These are phyloP conservation scores for Monosporozyma servazzii DNA, from an alignment of 805 yeast species.

Conservation along the genomic window DNA sequence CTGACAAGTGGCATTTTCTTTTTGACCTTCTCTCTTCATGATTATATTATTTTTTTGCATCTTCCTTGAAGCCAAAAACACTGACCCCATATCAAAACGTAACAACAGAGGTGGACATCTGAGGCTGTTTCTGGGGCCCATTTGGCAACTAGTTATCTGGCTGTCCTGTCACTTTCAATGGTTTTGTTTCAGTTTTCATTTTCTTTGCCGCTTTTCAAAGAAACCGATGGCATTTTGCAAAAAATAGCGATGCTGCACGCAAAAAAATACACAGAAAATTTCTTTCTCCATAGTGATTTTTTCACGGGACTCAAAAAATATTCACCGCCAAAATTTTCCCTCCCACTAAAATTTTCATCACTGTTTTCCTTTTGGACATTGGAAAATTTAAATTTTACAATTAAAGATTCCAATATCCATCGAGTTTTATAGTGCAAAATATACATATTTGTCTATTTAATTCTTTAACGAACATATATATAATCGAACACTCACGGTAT, in stretches of 20 bases:
- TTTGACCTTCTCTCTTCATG: slow-evolving; percentile 3
- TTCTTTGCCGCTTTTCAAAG: not conserved
- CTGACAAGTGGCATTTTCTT: slow-evolving; percentile 65
- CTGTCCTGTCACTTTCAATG: too few relatives aligned
- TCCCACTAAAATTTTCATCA: not conserved
- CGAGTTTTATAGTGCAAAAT: not conserved
- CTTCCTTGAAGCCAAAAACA: not conserved
- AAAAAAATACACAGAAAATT: too few relatives aligned
- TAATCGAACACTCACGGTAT: not conserved
- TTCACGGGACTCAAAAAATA: not conserved
- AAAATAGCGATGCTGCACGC: not conserved
- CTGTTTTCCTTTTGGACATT: not conserved
- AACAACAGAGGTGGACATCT: too few relatives aligned
- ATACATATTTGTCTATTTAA: not conserved
- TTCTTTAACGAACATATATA: not conserved
- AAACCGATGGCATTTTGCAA: not conserved
- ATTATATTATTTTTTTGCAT: not conserved
- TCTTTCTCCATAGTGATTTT: not conserved
- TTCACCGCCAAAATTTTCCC: not conserved
- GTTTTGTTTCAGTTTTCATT: too few relatives aligned
- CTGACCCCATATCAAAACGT: not conserved
- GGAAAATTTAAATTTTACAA: not conserved
- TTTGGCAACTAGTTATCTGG: too few relatives aligned
- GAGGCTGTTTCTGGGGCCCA: too few relatives aligned
- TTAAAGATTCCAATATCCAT: not conserved